Conservation (phyloP, 106 monocot genomes). For the Hemerocallis citrina region DNA sequence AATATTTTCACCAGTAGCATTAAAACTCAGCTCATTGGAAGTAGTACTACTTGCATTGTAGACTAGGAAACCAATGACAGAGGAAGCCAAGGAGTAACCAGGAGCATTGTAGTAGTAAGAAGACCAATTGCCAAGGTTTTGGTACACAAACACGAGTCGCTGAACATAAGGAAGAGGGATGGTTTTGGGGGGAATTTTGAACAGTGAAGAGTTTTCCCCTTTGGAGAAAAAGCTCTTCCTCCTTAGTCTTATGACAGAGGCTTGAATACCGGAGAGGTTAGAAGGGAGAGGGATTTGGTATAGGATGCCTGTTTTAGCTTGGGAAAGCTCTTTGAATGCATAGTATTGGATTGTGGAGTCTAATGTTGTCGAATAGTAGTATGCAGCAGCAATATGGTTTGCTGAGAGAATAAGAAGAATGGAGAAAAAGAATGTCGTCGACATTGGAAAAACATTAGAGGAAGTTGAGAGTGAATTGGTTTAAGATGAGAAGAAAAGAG, state of each 20-base stretch:
- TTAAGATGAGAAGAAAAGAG: too few relatives aligned
- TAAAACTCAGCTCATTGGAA: background rate
- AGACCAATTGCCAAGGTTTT: constrained; percentile 11
- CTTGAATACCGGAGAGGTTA: constrained; percentile 14
- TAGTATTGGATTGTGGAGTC: constrained; percentile 6
- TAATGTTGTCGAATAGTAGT: too few relatives aligned
- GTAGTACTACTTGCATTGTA: constrained; percentile 11
- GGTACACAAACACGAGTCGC: constrained; percentile 16
- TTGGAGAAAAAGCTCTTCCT: constrained; percentile 7
- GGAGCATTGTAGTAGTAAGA: constrained; percentile 12
- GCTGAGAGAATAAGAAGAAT: too few relatives aligned
- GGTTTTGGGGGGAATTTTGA: constrained; percentile 18
- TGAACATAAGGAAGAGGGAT: constrained; percentile 4
- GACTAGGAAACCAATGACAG: constrained; percentile 16
- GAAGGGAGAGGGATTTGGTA: constrained; percentile 19
- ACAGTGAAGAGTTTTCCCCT: constrained; percentile 1
- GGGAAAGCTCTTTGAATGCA: constrained; percentile 4
- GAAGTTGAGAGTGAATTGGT: too few relatives aligned
- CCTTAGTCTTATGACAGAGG: constrained; percentile 19
- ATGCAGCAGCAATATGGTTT: too few relatives aligned
- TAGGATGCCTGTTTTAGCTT: constrained; percentile 6
- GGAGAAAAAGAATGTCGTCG: too few relatives aligned
- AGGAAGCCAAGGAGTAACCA: constrained; percentile 10
- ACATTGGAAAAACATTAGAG: too few relatives aligned
- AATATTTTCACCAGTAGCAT: constrained; percentile 1